Evolutionary conservation across 805 yeast genomes (phyloP), one percentile per base, ranked within the genome.

Genomic region (Barnettozyma siamensis): DNA sequence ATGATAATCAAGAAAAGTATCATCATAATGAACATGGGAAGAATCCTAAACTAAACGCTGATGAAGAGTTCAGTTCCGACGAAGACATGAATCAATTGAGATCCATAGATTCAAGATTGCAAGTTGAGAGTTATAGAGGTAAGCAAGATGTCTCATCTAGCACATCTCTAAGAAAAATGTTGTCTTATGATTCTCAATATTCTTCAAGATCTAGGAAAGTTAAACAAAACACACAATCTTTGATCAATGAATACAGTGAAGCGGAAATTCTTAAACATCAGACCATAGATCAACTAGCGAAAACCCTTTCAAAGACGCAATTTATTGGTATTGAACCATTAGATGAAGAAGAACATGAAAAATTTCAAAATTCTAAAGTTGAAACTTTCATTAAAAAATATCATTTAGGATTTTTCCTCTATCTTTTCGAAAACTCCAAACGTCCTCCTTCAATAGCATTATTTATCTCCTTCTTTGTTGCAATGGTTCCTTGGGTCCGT

Each of bases 401-500:
- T 35, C 55, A 53, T 11, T 45, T 67, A 5, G 60, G 60, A 3
- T 65, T 64, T 64, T 39, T 67, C 3, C 56, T 55, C 4, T 69
- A 60, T 50, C 42, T 69, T 17, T 24, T 63, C 7, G 65, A 74
- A 39, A 83, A 81, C 57, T 76, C 81, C 42, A 50, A 66, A 24
- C 70, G 88, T 26, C 95, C 95, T 0, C 84, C 80, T 12, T 83
- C 95, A 0, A 47, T 84, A 4, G 69, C 88, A 0, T 70, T 88
- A n/a, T 65, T 89, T 7, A 37, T 80, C 0, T 72, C 91, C 1
- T 64, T 89, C 20, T 65, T 73, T 1, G 67, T 87, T 19, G 75
- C 91, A 5, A 80, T 91, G 84, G 71, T 91, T n/a, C 96, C 96
- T 1, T 91, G 96, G 74, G 65, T 84, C 2, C 78, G 81, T 46